Evolutionary conservation across 768 basidiomycete genomes (phyloP).

Genomic region (Ramaria sp.): DNA sequence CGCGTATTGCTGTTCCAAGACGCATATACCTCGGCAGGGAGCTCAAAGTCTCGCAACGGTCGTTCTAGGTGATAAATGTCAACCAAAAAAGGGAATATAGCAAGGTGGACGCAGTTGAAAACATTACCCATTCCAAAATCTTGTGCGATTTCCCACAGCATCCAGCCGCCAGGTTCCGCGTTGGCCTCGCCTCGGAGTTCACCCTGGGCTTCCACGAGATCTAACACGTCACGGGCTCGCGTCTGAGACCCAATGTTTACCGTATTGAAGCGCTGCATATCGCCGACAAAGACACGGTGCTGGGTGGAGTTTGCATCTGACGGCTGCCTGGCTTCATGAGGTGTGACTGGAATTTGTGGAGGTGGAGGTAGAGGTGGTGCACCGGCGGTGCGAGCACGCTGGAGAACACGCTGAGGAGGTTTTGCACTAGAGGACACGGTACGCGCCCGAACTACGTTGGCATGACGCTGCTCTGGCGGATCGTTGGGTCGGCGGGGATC

Average conservation of each 20-base stretch:
- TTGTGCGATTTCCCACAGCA: constrained; percentile 78
- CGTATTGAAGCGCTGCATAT: constrained; percentile 63
- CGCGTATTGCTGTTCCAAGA: constrained; percentile 84
- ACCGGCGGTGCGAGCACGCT: neutral
- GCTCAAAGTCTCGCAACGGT: constrained; percentile 79
- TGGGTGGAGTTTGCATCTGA: constrained; percentile 29
- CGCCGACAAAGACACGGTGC: constrained; percentile 68
- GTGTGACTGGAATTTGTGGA: constrained; percentile 16
- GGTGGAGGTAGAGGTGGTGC: constrained; percentile 14
- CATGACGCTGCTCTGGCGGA: neutral
- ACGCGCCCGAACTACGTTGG: neutral
- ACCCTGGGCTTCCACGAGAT: constrained; percentile 53
- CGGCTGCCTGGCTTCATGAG: constrained; percentile 13
- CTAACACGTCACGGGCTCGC: constrained; percentile 62
- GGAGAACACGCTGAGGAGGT: neutral
- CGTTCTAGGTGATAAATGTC: constrained; percentile 55
- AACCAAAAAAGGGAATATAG: constrained; percentile 9
- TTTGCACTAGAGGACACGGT: neutral
- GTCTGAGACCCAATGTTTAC: constrained; percentile 61
- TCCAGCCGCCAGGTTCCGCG: constrained; percentile 59
- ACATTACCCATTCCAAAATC: constrained; percentile 91
- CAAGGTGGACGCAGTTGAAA: constrained; percentile 17
- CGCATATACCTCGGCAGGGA: constrained; percentile 64
- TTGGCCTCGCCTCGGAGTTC: constrained; percentile 43
- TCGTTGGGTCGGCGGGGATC: neutral